Percentiles rank a stretch among this genome's conserved stretches.
These are phyloP conservation scores for Chrysanthemum makinoi DNA, from an alignment of 129 eudicot species.

Conservation along the genomic window DNA sequence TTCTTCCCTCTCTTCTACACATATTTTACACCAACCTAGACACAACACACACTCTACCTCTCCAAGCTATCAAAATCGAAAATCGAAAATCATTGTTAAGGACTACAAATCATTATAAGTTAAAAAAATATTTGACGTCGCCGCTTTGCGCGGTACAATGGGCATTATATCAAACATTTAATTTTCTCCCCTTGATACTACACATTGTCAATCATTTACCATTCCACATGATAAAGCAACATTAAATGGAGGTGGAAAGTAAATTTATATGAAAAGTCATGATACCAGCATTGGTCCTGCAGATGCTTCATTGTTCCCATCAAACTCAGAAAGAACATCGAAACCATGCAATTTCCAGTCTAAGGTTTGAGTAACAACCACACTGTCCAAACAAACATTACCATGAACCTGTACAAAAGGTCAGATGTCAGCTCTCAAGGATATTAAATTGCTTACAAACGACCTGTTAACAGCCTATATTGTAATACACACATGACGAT, in stretches of 20 bases:
- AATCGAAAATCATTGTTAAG: no score
- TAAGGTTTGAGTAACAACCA: conserved; percentile 82
- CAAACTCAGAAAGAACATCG: conserved; percentile 91
- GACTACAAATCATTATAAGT: no score
- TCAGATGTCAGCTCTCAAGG: not conserved
- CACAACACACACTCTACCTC: no score
- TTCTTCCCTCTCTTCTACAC: no score
- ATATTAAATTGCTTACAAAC: conserved; percentile 5
- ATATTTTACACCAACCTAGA: no score
- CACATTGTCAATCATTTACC: conserved; percentile 9
- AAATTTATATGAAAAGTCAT: not conserved
- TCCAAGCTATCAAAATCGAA: no score
- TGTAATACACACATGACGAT: not conserved
- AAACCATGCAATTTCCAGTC: conserved; percentile 95
- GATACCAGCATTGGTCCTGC: conserved; percentile 82
- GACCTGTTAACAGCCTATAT: not conserved
- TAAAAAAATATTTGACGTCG: no score
- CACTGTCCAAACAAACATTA: conserved; percentile 90
- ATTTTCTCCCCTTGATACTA: not conserved
- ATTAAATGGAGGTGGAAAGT: not conserved
- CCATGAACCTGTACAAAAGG: conserved; percentile 65
- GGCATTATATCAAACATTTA: not conserved
- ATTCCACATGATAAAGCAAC: conserved; percentile 9
- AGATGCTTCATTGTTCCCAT: conserved; percentile 67
- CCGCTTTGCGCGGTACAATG: no score